Percentiles rank a stretch among this genome's conserved stretches.
phyloP scores from a whole-genome alignment of 768 basidiomycete genomes.

The Coprinopsis sp. region DNA sequence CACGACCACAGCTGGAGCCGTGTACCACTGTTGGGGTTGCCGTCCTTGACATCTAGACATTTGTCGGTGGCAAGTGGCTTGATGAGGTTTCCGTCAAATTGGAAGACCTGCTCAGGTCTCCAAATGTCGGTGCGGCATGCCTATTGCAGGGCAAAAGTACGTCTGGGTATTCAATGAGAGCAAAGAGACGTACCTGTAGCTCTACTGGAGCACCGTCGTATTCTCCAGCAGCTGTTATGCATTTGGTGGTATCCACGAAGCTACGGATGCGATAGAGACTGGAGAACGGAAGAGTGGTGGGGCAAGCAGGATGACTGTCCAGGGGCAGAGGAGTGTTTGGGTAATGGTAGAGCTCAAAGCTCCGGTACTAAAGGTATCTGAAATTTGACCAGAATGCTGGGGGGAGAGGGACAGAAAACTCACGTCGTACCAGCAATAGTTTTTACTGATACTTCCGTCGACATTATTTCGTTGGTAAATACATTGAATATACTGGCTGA shows the following conservation, averaged over 20 bases:
- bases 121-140: slow-evolving; percentile 13
- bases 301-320: slow-evolving; percentile 11
- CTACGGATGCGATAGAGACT: slow-evolving; percentile 11
- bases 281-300: slow-evolving; percentile 7
- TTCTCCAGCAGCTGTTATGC: slow-evolving; percentile 23
- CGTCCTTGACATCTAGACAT: slow-evolving; percentile 20
- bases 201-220: slow-evolving; percentile 23
- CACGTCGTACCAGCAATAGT: slow-evolving; percentile 15
- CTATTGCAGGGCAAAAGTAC: background rate
- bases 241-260: slow-evolving; percentile 15
- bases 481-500: slow-evolving; percentile 13
- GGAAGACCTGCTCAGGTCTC: slow-evolving; percentile 19
- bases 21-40: slow-evolving; percentile 12
- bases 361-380: slow-evolving; percentile 6
- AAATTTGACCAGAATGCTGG: background rate
- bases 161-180: background rate
- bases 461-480: slow-evolving; percentile 8
- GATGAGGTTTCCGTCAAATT: slow-evolving; percentile 14
- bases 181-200: slow-evolving; percentile 18
- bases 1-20: slow-evolving; percentile 23
- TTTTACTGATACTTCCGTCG: slow-evolving; percentile 1
- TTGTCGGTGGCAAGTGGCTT: slow-evolving; percentile 16
- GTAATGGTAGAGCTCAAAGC: slow-evolving; percentile 12
- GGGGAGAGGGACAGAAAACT: background rate
- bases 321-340: slow-evolving; percentile 14